A percentile compares a stretch with the other conserved stretches of the same genome.
Conservation (phyloP, 495 filamentous ascomycete genomes). For the Penicillium simplicissimum region DNA sequence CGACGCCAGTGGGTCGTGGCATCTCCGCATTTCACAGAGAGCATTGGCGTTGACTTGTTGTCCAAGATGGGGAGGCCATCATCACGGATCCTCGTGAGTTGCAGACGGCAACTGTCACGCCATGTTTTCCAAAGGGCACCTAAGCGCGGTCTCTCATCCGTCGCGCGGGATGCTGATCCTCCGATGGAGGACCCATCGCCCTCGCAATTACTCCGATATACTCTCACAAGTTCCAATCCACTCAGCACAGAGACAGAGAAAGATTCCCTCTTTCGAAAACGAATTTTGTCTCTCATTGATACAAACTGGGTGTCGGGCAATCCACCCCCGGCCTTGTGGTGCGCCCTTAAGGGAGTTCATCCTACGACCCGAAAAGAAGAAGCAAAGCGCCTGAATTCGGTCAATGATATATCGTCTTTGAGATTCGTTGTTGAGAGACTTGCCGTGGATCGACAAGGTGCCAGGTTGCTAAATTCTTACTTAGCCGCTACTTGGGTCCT, state of each 20-base stretch:
- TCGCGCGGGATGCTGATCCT: slow-evolving; percentile 2
- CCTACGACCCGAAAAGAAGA: slow-evolving; percentile 6
- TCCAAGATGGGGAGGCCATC: slow-evolving; percentile 15
- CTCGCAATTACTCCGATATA: slow-evolving; percentile 35
- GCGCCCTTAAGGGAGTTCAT: slow-evolving; percentile 19
- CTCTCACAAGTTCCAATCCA: slow-evolving; percentile 25
- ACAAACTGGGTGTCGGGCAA: slow-evolving; percentile 26
- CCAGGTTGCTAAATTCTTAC: neutral
- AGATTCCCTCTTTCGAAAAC: slow-evolving; percentile 6
- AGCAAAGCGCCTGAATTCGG: slow-evolving; percentile 10
- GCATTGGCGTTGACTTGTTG: slow-evolving; percentile 1
- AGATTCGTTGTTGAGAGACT: slow-evolving; percentile 24
- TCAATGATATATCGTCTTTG: slow-evolving; percentile 12
- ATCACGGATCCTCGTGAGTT: neutral
- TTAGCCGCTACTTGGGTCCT: slow-evolving; percentile 6
- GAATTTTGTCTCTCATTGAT: slow-evolving; percentile 22
- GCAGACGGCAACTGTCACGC: neutral
- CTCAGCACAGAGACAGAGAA: neutral
- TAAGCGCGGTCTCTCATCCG: slow-evolving; percentile 9
- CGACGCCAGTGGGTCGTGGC: slow-evolving; percentile 16
- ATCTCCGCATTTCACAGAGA: slow-evolving; percentile 6
- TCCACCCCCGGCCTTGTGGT: slow-evolving; percentile 28
- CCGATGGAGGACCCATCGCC: slow-evolving; percentile 24
- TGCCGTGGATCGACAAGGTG: slow-evolving; percentile 13
- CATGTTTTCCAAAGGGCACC: neutral